phyloP scores from a whole-genome alignment of 768 basidiomycete species.

The Amyloporia xantha region DNA sequence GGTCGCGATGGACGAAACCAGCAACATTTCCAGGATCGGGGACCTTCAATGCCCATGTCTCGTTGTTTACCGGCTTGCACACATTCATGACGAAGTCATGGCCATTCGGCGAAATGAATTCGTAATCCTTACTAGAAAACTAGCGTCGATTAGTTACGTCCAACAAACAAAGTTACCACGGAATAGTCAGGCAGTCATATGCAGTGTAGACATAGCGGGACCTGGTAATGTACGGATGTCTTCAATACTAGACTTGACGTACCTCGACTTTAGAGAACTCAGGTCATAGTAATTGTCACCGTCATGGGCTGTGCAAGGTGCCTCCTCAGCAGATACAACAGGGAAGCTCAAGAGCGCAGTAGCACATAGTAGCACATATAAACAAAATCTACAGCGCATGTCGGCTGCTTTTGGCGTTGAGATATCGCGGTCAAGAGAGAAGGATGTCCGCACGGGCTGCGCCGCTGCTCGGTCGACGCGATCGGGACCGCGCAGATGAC shows the following conservation, averaged over 20 bases:
- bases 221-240: neutral
- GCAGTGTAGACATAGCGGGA: neutral
- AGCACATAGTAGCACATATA: too few species aligned
- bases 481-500: too few species aligned
- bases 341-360: constrained; percentile 9
- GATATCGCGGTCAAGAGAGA: too few species aligned
- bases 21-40: constrained; percentile 48
- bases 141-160: constrained; percentile 12
- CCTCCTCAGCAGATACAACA: constrained; percentile 31
- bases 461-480: too few species aligned
- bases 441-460: too few species aligned
- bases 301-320: constrained; percentile 54
- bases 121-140: constrained; percentile 54
- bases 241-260: constrained; percentile 11
- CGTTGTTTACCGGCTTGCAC: constrained; percentile 49
- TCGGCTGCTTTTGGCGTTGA: too few species aligned
- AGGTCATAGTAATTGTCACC: constrained; percentile 62
- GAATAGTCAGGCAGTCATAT: constrained; percentile 1
- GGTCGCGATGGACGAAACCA: constrained; percentile 53
- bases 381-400: too few species aligned
- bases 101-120: constrained; percentile 41
- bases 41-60: constrained; percentile 53
- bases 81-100: constrained; percentile 53
- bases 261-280: constrained; percentile 55
- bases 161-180: constrained; percentile 8